A percentile compares a stretch with the other conserved stretches of the same genome.
These are phyloP conservation scores for Thalassiosira profunda DNA, from an alignment of 108 stramenopile genomes.

Conservation along the genomic window DNA sequence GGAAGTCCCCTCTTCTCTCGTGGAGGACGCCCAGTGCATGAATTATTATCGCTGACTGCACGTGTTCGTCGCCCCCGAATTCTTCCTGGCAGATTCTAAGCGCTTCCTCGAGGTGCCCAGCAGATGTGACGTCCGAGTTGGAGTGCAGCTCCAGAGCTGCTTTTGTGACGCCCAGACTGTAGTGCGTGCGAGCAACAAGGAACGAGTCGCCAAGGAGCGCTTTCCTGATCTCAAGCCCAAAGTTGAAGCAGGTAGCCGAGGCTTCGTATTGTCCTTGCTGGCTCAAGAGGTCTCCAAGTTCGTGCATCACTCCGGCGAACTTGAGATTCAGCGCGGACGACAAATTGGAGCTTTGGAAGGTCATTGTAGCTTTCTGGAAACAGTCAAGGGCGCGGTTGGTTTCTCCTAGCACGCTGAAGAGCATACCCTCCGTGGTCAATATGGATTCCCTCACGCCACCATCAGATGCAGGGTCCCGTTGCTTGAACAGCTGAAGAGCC, in stretches of 20 bases:
- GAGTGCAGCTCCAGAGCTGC: conserved; percentile 28
- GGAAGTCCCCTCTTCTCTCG: conserved; percentile 42
- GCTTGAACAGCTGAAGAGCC: conserved; percentile 34
- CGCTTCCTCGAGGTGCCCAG: conserved; percentile 36
- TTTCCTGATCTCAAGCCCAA: conserved; percentile 36
- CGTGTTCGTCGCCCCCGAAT: conserved; percentile 18
- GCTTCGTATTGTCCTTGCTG: conserved; percentile 21
- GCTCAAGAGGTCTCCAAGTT: conserved; percentile 34
- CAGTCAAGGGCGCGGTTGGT: conserved; percentile 16
- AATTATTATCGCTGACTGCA: conserved; percentile 39
- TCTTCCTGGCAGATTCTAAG: conserved; percentile 31
- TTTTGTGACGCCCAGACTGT: conserved; percentile 46
- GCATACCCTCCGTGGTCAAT: conserved; percentile 47
- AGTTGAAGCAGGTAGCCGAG: conserved; percentile 29
- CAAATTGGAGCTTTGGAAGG: conserved; percentile 15
- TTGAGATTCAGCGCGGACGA: conserved; percentile 32
- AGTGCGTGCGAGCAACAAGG: conserved; percentile 43
- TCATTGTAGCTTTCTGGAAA: conserved; percentile 19
- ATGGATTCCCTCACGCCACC: too few species aligned
- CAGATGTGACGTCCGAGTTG: conserved; percentile 1
- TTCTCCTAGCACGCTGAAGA: conserved; percentile 31
- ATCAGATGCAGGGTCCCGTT: conserved; percentile 10
- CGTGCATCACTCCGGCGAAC: conserved; percentile 36
- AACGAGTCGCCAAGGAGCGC: conserved; percentile 30
- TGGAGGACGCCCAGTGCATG: conserved; percentile 46